These are phyloP conservation scores for Hypoxylon cercidicola DNA, from an alignment of 495 filamentous ascomycete species.

Conservation along the genomic window DNA sequence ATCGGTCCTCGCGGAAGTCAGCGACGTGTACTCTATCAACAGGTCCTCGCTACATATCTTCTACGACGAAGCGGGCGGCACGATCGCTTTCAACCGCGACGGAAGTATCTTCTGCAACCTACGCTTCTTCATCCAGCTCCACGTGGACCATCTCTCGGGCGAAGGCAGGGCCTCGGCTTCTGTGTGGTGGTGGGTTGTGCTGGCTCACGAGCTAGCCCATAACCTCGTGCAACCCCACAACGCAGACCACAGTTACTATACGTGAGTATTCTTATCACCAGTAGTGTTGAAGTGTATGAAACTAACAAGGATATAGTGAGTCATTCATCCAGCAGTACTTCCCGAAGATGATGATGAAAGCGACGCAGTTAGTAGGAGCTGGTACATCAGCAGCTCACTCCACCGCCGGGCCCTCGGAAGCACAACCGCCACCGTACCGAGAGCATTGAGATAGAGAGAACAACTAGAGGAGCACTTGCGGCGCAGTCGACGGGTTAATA, in stretches of 20 bases:
- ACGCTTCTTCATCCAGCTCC: slow-evolving; percentile 83
- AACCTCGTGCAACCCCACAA: slow-evolving; percentile 85
- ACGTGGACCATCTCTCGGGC: slow-evolving; percentile 58
- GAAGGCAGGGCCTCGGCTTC: slow-evolving; percentile 70
- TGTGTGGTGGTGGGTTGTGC: slow-evolving; percentile 90
- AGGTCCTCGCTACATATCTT: slow-evolving; percentile 79
- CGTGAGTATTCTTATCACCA: slow-evolving; percentile 56
- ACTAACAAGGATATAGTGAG: slow-evolving; percentile 49
- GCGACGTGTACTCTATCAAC: slow-evolving; percentile 73
- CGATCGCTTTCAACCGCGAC: slow-evolving; percentile 91
- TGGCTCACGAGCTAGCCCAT: slow-evolving; percentile 95
- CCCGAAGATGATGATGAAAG: slow-evolving; percentile 57
- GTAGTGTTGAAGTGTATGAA: neutral
- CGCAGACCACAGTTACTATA: slow-evolving; percentile 86
- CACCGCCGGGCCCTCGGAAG: slow-evolving; percentile 10
- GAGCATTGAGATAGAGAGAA: slow-evolving; percentile 12
- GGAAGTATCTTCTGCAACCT: slow-evolving; percentile 95
- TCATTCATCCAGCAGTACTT: slow-evolving; percentile 63
- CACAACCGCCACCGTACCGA: slow-evolving; percentile 43
- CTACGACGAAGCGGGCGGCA: slow-evolving; percentile 79
- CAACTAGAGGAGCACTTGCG: neutral
- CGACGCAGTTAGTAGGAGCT: slow-evolving; percentile 32
- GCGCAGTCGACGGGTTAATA: neutral
- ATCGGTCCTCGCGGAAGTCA: slow-evolving; percentile 73
- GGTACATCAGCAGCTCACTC: neutral